Conservation (phyloP, 768 basidiomycete species). For the Candolleomyces eurysporus region DNA sequence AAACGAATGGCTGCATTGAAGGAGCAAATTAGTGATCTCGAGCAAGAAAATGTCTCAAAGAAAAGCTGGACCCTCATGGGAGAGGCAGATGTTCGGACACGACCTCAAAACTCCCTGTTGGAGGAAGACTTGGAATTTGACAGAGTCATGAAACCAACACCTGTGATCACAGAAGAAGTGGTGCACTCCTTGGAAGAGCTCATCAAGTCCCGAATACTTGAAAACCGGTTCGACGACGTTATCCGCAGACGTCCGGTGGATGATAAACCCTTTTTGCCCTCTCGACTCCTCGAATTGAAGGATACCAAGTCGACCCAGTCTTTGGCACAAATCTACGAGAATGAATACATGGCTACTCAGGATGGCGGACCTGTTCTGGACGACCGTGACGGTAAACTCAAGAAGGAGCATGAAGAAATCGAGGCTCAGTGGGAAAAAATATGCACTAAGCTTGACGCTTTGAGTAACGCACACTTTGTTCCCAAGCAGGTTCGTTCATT, state of each 20-base stretch:
- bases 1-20: slow-evolving; percentile 70
- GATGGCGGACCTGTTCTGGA: slow-evolving; percentile 54
- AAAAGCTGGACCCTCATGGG: slow-evolving; percentile 95
- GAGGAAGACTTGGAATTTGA: slow-evolving; percentile 97
- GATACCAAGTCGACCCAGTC: slow-evolving; percentile 87
- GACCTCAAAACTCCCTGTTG: slow-evolving; percentile 89
- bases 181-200: slow-evolving; percentile 82
- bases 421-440: slow-evolving; percentile 82
- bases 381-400: slow-evolving; percentile 85
- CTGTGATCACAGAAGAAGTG: slow-evolving; percentile 85
- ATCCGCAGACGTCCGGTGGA: slow-evolving; percentile 76
- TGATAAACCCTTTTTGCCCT: slow-evolving; percentile 89
- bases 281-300: slow-evolving; percentile 83
- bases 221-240: slow-evolving; percentile 88
- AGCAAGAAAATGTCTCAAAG: slow-evolving; percentile 80
- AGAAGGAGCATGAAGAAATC: slow-evolving; percentile 87
- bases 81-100: slow-evolving; percentile 76
- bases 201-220: slow-evolving; percentile 87
- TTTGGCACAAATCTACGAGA: slow-evolving; percentile 94
- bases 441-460: slow-evolving; percentile 84
- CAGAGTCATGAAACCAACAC: slow-evolving; percentile 80
- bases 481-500: slow-evolving; percentile 76
- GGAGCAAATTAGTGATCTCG: slow-evolving; percentile 78
- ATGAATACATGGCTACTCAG: slow-evolving; percentile 77
- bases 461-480: slow-evolving; percentile 93